Conservation (phyloP, 805 yeast species). For the Metschnikowia peoriensis region DNA sequence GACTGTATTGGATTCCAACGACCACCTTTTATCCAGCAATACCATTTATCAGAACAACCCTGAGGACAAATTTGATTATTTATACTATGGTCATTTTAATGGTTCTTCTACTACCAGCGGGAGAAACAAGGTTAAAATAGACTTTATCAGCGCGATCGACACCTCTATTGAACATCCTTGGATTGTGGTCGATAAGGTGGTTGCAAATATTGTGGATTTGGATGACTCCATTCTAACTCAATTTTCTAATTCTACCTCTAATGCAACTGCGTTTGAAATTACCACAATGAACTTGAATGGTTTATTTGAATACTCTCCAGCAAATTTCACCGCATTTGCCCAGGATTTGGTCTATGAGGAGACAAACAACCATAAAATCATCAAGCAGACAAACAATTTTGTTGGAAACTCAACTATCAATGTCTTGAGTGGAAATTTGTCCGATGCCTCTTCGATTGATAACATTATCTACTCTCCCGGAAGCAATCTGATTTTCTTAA, state of each 20-base stretch:
- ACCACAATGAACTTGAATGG: conserved; percentile 58
- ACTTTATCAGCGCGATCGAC: conserved; percentile 25
- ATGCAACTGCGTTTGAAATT: conserved; percentile 15
- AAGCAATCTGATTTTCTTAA: conserved; percentile 32
- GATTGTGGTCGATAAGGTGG: conserved; percentile 71
- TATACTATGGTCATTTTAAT: conserved; percentile 68
- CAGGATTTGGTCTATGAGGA: conserved; percentile 24
- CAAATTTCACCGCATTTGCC: conserved; percentile 52
- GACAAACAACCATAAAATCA: conserved; percentile 20
- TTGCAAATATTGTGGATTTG: conserved; percentile 47
- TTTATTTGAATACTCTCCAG: conserved; percentile 73
- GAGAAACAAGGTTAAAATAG: conserved; percentile 29
- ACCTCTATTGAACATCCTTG: conserved; percentile 30
- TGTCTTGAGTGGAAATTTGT: conserved; percentile 28
- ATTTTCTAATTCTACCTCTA: conserved; percentile 15
- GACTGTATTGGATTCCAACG: conserved; percentile 53
- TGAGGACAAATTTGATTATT: conserved; percentile 72
- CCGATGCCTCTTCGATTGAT: conserved; percentile 16
- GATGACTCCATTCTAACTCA: conserved; percentile 35
- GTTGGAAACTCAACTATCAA: conserved; percentile 43
- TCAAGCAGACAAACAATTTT: conserved; percentile 32
- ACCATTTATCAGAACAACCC: conserved; percentile 77
- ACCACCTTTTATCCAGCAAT: conserved; percentile 39
- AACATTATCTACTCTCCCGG: conserved; percentile 7
- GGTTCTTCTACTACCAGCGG: conserved; percentile 34